Evolutionary conservation across 495 filamentous ascomycete species (phyloP).

Genomic region (Penicillium egyptiacum): DNA sequence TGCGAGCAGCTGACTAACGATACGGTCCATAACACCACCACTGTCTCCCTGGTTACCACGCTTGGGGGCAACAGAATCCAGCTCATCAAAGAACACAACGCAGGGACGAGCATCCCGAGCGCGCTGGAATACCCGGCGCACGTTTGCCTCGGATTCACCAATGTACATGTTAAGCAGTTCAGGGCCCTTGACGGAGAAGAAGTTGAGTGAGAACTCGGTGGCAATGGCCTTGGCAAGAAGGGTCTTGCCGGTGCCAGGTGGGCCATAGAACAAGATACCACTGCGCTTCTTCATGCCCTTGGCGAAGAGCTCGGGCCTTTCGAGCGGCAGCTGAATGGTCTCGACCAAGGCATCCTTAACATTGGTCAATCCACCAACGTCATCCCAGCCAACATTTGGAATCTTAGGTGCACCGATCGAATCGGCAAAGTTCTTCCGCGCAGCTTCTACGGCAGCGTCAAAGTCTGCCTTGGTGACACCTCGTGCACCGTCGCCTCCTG

Average conservation of each 20-base stretch:
- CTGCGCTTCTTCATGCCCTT: conserved; percentile 99
- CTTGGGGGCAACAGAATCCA: conserved; percentile 97
- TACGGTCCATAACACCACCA: conserved; percentile 98
- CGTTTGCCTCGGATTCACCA: conserved; percentile 97
- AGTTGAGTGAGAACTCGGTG: conserved; percentile 97
- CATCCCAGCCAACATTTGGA: conserved; percentile 93
- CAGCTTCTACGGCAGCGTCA: conserved; percentile 85
- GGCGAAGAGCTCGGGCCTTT: conserved; percentile 91
- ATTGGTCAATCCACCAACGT: conserved; percentile 89
- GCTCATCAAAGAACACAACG: conserved; percentile 97
- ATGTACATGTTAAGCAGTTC: conserved; percentile 99
- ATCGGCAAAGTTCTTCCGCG: conserved; percentile 95
- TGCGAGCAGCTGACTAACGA: conserved; percentile 91
- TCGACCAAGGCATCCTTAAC: conserved; percentile 96
- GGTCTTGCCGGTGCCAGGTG: conserved; percentile 95
- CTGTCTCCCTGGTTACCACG: conserved; percentile 96
- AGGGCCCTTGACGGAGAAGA: conserved; percentile 97
- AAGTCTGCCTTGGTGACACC: conserved; percentile 87
- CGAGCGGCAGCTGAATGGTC: conserved; percentile 91
- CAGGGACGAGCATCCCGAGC: conserved; percentile 94
- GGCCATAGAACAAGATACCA: conserved; percentile 96
- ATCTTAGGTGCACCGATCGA: conserved; percentile 98
- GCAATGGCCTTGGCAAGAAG: conserved; percentile 96
- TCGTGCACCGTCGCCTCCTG: conserved; percentile 79
- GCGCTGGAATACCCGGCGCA: conserved; percentile 91